A percentile compares a stretch with the other conserved stretches of the same genome.
These are phyloP conservation scores for Raphanus raphanistrum DNA, from an alignment of 345 rosid genomes.

Conservation along the genomic window DNA sequence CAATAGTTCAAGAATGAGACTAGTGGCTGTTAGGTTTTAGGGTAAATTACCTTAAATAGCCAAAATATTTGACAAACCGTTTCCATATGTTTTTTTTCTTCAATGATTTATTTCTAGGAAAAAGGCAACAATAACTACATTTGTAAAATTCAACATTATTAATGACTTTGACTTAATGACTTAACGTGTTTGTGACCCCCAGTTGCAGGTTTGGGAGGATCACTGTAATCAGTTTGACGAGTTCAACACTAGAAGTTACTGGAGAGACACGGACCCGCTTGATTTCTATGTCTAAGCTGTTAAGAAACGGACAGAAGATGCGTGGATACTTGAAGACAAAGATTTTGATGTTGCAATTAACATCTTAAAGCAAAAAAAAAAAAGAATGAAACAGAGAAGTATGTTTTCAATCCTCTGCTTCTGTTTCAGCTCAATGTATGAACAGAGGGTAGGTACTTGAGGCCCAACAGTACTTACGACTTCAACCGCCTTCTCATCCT, in stretches of 20 bases:
- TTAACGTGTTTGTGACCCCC: not conserved
- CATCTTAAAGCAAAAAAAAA: not conserved
- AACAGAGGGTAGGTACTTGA: constrained; percentile 31
- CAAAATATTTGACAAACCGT: not conserved
- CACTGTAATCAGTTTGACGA: not conserved
- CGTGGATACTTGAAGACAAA: not conserved
- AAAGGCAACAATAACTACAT: not conserved
- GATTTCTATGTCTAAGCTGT: not conserved
- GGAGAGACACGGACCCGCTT: not conserved
- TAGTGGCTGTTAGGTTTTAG: not conserved
- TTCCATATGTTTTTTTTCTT: not conserved
- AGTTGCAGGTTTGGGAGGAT: not conserved
- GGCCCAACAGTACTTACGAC: constrained; percentile 17
- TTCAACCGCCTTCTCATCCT: constrained; percentile 24
- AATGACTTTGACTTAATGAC: not conserved
- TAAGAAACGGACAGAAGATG: not conserved
- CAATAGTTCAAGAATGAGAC: not conserved
- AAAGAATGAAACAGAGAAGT: constrained; percentile 7
- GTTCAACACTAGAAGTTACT: not conserved
- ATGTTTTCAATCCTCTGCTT: constrained; percentile 4
- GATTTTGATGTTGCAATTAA: not conserved
- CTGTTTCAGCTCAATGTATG: constrained; percentile 9
- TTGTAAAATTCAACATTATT: not conserved
- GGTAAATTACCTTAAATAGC: no score
- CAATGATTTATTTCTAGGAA: not conserved